Evolutionary conservation across 176 grass and related monocot genomes (phyloP), one percentile per base, ranked within the genome.

Genomic region (Eremochloa ophiuroides): DNA sequence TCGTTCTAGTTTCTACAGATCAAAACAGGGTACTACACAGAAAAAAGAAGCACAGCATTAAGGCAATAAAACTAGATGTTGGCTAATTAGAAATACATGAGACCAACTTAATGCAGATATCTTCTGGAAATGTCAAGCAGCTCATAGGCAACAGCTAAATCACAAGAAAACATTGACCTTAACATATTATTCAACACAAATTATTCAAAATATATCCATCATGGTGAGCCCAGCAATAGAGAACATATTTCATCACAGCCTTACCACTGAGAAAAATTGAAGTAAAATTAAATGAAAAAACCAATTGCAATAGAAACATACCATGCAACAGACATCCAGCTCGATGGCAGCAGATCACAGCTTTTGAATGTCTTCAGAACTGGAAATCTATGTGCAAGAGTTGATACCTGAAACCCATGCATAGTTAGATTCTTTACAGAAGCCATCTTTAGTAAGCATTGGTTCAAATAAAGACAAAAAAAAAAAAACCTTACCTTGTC

Each of bases 251-350:
- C 13, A 46, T 55, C 29, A 68, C 30, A 1, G 16, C 27, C 20
- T 35, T 42, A 64, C 38, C 53, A 7, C 46, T 25, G 46, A 29
- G 18, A 77, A 70, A 71, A 46, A 65, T 22, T 1, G 12, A 35
- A 87, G 8, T 41, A 82, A 12, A 69, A 46, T 38, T 8, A 5
- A 56, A 4, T 41, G 37, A 48, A 62, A 9, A 81, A 68, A 42
- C 44, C 34, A 48, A 70, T 10, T 75, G 13, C 31, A 38, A 55
- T 27, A 14, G n/a, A 69, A 82, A 34, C 69, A 76, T 99, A 99
- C 97, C 97, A 99, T 84, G 97, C 97, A 77, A 94, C 97, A 93
- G 91, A 95, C 83, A 99, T 91, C 97, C 97, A 99, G 88, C 97
- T 99, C 35, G 76, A 90, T 47, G 87, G 82, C 35, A 88, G 83